phyloP scores from a whole-genome alignment of 768 basidiomycete genomes.

The Xerocomellus amylosporus region DNA sequence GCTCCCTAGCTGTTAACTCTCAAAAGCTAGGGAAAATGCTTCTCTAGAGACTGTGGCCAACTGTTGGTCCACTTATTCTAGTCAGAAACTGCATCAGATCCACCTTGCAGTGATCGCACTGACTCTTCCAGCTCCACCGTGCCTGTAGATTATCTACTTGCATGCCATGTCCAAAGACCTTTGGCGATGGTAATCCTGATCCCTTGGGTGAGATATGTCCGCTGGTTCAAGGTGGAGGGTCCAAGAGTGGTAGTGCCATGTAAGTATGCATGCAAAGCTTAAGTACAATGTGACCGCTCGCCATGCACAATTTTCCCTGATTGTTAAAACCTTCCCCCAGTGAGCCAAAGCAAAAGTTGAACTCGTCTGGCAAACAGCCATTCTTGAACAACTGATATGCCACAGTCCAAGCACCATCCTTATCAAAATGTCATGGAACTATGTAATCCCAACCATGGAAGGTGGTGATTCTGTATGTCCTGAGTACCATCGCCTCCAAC shows the following conservation, averaged over 20 bases:
- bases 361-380: background rate
- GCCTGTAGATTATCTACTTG: constrained; percentile 11
- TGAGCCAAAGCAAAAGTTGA: constrained; percentile 4
- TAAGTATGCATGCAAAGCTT: background rate
- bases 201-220: background rate
- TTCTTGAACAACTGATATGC: constrained; percentile 9
- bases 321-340: constrained; percentile 1
- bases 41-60: too few relatives aligned
- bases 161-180: constrained; percentile 5
- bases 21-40: too few relatives aligned
- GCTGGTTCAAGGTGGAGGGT: background rate
- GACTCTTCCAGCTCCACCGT: background rate
- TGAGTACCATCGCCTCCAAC: background rate
- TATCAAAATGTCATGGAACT: background rate
- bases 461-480: background rate
- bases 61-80: too few relatives aligned
- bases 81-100: background rate
- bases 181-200: background rate
- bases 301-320: constrained; percentile 2
- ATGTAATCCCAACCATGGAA: constrained; percentile 18
- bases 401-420: background rate
- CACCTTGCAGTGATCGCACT: constrained; percentile 2
- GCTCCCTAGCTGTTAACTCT: too few relatives aligned
- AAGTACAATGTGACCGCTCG: background rate
- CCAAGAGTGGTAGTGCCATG: constrained; percentile 11